phyloP scores from a whole-genome alignment of 441 rosid genomes.

The Theobroma grandiflorum region DNA sequence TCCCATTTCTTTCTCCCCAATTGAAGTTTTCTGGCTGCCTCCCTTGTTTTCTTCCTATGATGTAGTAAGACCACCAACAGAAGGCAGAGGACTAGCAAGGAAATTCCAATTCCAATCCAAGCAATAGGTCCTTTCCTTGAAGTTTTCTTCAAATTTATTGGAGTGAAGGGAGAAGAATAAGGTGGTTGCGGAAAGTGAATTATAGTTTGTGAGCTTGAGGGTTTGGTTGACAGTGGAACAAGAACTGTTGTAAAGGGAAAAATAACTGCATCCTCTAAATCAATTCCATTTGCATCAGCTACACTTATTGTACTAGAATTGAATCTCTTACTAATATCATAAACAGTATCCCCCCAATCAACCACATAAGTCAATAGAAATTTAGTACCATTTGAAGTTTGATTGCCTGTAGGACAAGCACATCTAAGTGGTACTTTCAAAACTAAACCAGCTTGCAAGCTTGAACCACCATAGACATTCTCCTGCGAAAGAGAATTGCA shows the following conservation, averaged over 20 bases:
- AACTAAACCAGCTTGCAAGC: conserved; percentile 34
- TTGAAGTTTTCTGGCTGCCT: conserved; percentile 40
- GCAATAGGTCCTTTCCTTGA: conserved; percentile 4
- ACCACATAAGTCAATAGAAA: conserved; percentile 58
- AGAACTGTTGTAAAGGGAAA: conserved; percentile 74
- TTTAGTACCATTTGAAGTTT: conserved; percentile 47
- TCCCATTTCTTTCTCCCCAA: conserved; percentile 44
- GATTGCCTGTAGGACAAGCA: conserved; percentile 84
- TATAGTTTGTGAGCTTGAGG: conserved; percentile 47
- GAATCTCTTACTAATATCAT: conserved; percentile 35
- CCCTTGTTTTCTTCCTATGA: conserved; percentile 33
- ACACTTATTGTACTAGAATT: conserved; percentile 7
- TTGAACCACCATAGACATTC: not conserved
- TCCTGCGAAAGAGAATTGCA: conserved; percentile 61
- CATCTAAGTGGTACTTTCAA: conserved; percentile 65
- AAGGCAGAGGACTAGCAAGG: conserved; percentile 28
- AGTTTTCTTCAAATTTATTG: conserved; percentile 4
- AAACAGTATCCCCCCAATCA: conserved; percentile 39
- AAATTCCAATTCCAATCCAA: conserved; percentile 23
- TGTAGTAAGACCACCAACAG: conserved; percentile 28
- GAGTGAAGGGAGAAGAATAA: conserved; percentile 36
- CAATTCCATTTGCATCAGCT: conserved; percentile 21
- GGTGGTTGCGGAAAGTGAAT: conserved; percentile 43
- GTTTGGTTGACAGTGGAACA: conserved; percentile 53
- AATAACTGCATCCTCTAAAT: conserved; percentile 26